phyloP scores from a whole-genome alignment of 805 yeast species.

The Zygosaccharomyces bisporus region DNA sequence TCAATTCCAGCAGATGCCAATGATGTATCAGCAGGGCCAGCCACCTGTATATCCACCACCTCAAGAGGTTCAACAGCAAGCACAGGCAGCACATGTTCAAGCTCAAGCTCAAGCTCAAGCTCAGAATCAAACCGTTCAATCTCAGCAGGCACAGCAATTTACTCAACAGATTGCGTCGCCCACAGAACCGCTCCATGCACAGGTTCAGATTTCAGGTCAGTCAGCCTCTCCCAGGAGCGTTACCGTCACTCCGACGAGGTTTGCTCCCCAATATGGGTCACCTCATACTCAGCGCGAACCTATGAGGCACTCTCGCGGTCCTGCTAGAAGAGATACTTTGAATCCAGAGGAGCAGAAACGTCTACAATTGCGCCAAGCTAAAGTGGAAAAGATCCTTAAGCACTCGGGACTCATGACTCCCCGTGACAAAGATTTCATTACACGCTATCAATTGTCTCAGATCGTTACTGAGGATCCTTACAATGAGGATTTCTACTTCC shows the following conservation, averaged over 20 bases:
- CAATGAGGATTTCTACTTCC: conserved; percentile 94
- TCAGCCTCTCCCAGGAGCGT: conserved; percentile 7
- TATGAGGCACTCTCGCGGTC: conserved; percentile 22
- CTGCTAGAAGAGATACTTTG: conserved; percentile 41
- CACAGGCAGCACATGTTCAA: conserved; percentile 7
- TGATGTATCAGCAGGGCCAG: conserved; percentile 15
- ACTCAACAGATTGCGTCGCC: conserved; percentile 1
- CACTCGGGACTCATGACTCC: conserved; percentile 96
- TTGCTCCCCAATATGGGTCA: conserved; percentile 9
- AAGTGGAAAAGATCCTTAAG: conserved; percentile 68
- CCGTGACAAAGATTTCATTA: conserved; percentile 92
- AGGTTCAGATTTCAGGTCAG: conserved; percentile 3
- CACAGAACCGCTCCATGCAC: conserved; percentile 2
- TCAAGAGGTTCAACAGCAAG: conserved; percentile 19
- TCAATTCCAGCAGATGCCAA: conserved; percentile 23
- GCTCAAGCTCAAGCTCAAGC: conserved; percentile 3
- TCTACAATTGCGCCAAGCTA: conserved; percentile 63
- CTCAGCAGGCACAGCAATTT: background rate
- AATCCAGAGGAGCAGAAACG: conserved; percentile 72
- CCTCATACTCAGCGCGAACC: conserved; percentile 15
- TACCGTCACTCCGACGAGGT: background rate
- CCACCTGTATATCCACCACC: conserved; percentile 9
- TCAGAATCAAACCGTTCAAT: conserved; percentile 3
- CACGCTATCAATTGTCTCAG: conserved; percentile 90
- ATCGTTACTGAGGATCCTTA: conserved; percentile 96